These are phyloP conservation scores for Penicillium nordicum DNA, from an alignment of 2,329 filamentous ascomycete genomes.

Conservation along the genomic window DNA sequence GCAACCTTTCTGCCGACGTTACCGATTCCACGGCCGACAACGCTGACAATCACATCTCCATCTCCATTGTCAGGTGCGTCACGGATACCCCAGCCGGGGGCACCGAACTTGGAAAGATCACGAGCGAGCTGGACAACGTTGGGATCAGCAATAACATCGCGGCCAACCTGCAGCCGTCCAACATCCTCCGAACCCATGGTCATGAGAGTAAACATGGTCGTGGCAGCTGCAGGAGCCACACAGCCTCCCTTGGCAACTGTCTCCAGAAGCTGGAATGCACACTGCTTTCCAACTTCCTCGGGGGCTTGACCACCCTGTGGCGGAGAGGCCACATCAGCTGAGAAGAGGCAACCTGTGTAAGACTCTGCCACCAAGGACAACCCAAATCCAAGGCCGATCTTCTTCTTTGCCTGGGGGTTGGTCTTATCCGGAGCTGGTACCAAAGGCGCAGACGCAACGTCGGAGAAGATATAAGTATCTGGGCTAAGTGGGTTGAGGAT, in stretches of 20 bases:
- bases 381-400: constrained; percentile 85
- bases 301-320: constrained; percentile 77
- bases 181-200: constrained; percentile 98
- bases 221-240: constrained; percentile 66
- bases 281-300: constrained; percentile 84
- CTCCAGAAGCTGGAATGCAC: constrained; percentile 86
- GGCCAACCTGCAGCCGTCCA: constrained; percentile 76
- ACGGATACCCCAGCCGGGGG: constrained; percentile 84
- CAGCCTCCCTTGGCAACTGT: constrained; percentile 78
- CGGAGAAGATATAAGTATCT: constrained; percentile 84
- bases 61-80: constrained; percentile 64
- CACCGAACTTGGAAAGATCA: constrained; percentile 84
- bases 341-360: constrained; percentile 81
- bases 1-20: constrained; percentile 92
- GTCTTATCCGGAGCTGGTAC: constrained; percentile 68
- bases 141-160: constrained; percentile 76
- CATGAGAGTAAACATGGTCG: constrained; percentile 82
- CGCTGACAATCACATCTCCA: constrained; percentile 75
- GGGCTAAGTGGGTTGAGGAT: constrained; percentile 80
- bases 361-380: constrained; percentile 87
- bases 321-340: constrained; percentile 74
- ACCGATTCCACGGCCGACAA: constrained; percentile 89
- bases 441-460: constrained; percentile 59
- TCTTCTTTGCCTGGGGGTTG: constrained; percentile 52
- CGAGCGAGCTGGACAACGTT: constrained; percentile 75